phyloP scores from a whole-genome alignment of 1,139 yeast genomes.

The Pichia sp. region DNA sequence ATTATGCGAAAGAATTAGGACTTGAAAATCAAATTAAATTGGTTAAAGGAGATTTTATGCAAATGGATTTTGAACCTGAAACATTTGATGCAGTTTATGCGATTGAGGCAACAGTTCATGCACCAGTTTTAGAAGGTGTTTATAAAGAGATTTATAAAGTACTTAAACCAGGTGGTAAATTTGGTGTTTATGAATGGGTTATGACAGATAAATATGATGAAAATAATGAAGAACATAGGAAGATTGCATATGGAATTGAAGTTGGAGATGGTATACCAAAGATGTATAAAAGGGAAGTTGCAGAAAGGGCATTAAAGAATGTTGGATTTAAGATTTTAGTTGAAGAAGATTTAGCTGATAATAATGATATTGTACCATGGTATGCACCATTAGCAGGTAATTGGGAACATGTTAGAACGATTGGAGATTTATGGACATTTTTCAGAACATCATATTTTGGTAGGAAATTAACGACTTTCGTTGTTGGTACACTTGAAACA shows the following conservation, averaged over 20 bases:
- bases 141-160: slow-evolving; percentile 92
- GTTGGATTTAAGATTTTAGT: slow-evolving; percentile 83
- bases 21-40: slow-evolving; percentile 69
- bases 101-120: slow-evolving; percentile 97
- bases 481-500: slow-evolving; percentile 75
- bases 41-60: slow-evolving; percentile 98
- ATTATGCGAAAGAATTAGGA: slow-evolving; percentile 61
- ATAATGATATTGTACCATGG: slow-evolving; percentile 89
- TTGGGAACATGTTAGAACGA: slow-evolving; percentile 74
- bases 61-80: slow-evolving; percentile 89
- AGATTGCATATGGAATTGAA: slow-evolving; percentile 94
- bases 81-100: slow-evolving; percentile 96
- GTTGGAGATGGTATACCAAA: slow-evolving; percentile 98
- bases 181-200: slow-evolving; percentile 99
- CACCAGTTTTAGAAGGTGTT: slow-evolving; percentile 94
- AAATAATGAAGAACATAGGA: slow-evolving; percentile 80
- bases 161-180: slow-evolving; percentile 93
- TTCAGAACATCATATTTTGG: slow-evolving; percentile 87
- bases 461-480: slow-evolving; percentile 73
- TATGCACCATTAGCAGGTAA: slow-evolving; percentile 95
- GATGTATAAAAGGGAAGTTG: slow-evolving; percentile 83
- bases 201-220: slow-evolving; percentile 94
- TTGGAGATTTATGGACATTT: slow-evolving; percentile 74
- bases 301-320: slow-evolving; percentile 72
- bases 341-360: slow-evolving; percentile 76